Evolutionary conservation across 345 rosid species (phyloP), one percentile per base, ranked within the genome.

Genomic region (Trapa incisa): DNA sequence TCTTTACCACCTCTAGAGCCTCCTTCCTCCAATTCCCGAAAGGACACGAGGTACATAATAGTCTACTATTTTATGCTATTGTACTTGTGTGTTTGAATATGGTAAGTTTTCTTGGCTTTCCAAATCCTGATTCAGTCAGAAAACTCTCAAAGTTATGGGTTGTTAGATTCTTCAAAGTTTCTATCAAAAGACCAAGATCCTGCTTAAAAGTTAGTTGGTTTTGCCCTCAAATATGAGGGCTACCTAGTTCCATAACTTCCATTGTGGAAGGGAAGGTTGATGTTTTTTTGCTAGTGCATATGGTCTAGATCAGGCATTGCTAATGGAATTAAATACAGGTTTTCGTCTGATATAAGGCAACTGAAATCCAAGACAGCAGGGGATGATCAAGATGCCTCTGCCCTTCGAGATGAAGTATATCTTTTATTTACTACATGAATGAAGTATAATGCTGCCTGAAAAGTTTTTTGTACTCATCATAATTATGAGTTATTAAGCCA

Each of bases 351-450:
- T 70, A 63, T 76, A 36, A 85, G 79, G 68, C 75, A 81, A 35
- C 73, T 79, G 66, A 79, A 70, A 75, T 70, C 75, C 47, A 81
- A 80, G 78, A 82, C 73, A 64, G 37, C 73, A 35, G 79, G 84
- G 68, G 89, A 83, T 72, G 85, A 89, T 79, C 90, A 74, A 29
- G 96, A 86, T 75, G 92, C 96, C 67, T 91, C 99, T 42, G 89
- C 91, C 32, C 96, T 95, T 74, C 96, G 82, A 47, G 99, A 95
- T 81, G 99, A 95, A 82, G 99, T 95, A 67, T 13, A 62, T 39
- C 6, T 37, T 37, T 37, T 32, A 6, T 58, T 69, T 61, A 38
- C 32, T 61, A 38, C 32, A 37, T 68, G 65, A 37, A 63, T 22
- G 29, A 22, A 22, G 29, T 22, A 22, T 57, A 68, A 53, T 47